Conservation (phyloP, 306 rosid species). For the Herpetospermum pedunculosum region DNA sequence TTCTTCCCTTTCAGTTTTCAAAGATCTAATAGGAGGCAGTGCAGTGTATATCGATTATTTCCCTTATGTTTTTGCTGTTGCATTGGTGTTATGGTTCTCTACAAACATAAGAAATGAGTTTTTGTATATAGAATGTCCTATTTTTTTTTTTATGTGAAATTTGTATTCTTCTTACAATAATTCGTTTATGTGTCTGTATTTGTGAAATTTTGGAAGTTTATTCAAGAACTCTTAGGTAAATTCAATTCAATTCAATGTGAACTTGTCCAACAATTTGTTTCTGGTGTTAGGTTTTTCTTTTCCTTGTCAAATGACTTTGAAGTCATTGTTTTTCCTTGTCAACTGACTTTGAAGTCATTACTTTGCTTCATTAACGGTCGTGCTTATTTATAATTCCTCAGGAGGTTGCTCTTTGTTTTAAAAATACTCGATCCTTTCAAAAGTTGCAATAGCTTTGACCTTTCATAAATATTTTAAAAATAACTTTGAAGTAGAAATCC, state of each 20-base stretch:
- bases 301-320: not conserved
- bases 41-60: conserved; percentile 3
- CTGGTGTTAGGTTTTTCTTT: not conserved
- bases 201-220: not conserved
- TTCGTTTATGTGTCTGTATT: not conserved
- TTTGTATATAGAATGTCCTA: not conserved
- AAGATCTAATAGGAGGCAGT: conserved; percentile 10
- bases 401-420: too few species aligned
- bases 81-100: not conserved
- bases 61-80: not conserved
- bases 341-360: not conserved
- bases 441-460: too few species aligned
- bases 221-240: not conserved
- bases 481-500: too few species aligned
- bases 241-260: not conserved
- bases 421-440: too few species aligned
- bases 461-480: too few species aligned
- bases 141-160: not conserved
- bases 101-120: not conserved
- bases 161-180: not conserved
- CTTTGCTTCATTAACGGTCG: not conserved
- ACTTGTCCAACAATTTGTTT: not conserved
- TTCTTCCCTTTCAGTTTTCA: conserved; percentile 9
- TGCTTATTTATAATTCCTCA: too few species aligned
- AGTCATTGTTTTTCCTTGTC: too few species aligned